phyloP scores from a whole-genome alignment of 1,284 basidiomycete species.

The Austroboletus novae-zelandiae region DNA sequence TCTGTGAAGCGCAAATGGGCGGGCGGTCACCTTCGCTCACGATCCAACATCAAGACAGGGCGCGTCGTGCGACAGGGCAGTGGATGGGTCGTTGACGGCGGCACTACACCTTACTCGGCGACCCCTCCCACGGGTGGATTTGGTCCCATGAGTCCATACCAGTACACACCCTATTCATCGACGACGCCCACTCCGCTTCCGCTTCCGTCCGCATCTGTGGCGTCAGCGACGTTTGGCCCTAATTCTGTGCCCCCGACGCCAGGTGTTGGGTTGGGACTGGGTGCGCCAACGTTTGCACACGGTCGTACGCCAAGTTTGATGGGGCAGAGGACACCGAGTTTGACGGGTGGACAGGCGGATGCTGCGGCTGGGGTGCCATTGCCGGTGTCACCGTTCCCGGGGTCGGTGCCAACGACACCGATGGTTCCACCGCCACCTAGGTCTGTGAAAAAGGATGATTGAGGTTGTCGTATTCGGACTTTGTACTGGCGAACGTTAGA shows the following conservation, averaged over 20 bases:
- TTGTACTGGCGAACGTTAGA: no score
- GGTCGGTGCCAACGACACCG: conserved; percentile 17
- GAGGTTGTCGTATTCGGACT: conserved; percentile 1
- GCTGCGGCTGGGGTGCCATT: conserved; percentile 15
- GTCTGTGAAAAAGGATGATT: conserved; percentile 46
- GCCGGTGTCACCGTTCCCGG: conserved; percentile 21
- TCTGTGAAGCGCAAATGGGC: conserved; percentile 50
- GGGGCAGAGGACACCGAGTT: conserved; percentile 12
- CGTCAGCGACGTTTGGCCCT: not conserved
- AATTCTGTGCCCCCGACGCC: conserved; percentile 31
- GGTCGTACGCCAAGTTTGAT: conserved; percentile 4
- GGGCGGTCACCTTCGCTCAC: conserved; percentile 44
- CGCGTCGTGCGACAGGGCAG: conserved; percentile 39
- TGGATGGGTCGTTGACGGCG: conserved; percentile 45
- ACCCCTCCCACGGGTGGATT: conserved; percentile 38
- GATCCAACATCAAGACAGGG: conserved; percentile 24
- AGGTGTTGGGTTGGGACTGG: conserved; percentile 35
- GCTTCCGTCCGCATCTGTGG: conserved; percentile 2
- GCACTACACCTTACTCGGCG: conserved; percentile 15
- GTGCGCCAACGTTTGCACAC: conserved; percentile 18
- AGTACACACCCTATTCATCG: conserved; percentile 33
- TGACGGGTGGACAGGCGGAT: conserved; percentile 4
- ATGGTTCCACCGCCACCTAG: conserved; percentile 23
- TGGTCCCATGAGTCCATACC: conserved; percentile 32
- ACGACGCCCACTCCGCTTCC: conserved; percentile 6